A percentile compares a stretch with the other conserved stretches of the same genome.
These are phyloP conservation scores for Paecilomyces dactylethromorphus DNA, from an alignment of 2,329 filamentous ascomycete genomes.

Conservation along the genomic window DNA sequence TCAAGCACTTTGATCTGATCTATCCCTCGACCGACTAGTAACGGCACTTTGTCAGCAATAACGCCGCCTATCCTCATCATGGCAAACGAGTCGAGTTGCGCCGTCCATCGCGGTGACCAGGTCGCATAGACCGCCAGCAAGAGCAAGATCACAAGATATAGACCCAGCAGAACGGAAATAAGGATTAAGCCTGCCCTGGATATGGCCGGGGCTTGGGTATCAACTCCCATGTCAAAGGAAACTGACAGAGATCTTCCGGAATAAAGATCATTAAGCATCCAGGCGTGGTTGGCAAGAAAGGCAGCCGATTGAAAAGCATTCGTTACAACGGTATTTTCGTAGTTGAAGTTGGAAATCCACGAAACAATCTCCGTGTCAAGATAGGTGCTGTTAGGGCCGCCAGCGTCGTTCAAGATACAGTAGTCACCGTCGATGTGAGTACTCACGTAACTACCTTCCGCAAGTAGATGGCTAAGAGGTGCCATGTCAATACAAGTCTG, in stretches of 20 bases:
- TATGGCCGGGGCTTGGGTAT: background rate
- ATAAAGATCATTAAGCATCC: background rate
- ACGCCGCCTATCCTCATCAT: background rate
- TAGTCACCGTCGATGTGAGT: background rate
- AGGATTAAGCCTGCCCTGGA: background rate
- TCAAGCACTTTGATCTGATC: background rate
- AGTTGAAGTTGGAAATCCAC: background rate
- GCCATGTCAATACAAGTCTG: background rate
- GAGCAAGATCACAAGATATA: background rate
- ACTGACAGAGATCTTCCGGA: background rate
- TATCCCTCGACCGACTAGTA: background rate
- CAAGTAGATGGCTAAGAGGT: background rate
- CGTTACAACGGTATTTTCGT: background rate
- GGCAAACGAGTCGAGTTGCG: background rate
- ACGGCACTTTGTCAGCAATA: background rate
- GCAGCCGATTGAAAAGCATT: background rate
- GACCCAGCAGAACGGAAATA: background rate
- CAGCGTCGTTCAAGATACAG: background rate
- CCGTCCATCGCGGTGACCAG: background rate
- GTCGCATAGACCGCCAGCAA: background rate
- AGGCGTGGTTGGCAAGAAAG: background rate
- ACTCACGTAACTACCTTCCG: too few species aligned
- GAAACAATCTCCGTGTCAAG: background rate
- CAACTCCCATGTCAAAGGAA: background rate
- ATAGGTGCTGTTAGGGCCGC: background rate